phyloP scores from a whole-genome alignment of 495 filamentous ascomycete genomes.

The Penicillium pulvis region DNA sequence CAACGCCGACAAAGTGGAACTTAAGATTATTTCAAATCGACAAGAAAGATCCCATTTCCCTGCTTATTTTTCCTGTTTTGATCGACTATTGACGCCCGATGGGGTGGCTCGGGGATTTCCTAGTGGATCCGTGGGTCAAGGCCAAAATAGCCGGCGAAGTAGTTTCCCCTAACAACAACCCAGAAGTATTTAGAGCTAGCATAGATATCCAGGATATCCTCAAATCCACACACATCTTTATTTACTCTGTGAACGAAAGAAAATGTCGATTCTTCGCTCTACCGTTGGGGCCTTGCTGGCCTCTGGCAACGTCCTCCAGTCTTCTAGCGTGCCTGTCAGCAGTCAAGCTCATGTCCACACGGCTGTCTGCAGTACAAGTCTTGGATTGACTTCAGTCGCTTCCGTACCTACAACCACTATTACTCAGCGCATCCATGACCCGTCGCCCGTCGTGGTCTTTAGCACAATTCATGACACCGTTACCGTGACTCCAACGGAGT shows the following conservation, averaged over 20 bases:
- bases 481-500: slow-evolving; percentile 2
- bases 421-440: slow-evolving; percentile 6
- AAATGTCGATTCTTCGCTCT: not conserved
- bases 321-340: not conserved
- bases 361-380: not conserved
- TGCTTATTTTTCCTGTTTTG: not conserved
- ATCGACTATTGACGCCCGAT: slow-evolving; percentile 10
- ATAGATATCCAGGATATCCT: not conserved
- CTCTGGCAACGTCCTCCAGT: not conserved
- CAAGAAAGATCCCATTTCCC: not conserved
- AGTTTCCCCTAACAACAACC: slow-evolving; percentile 1
- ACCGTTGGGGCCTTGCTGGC: no score
- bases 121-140: not conserved
- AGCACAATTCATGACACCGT: slow-evolving; percentile 6
- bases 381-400: not conserved
- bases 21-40: not conserved
- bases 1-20: slow-evolving; percentile 4
- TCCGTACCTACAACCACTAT: slow-evolving; percentile 9
- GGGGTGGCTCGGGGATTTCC: not conserved
- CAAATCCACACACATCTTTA: not conserved
- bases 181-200: slow-evolving; percentile 4
- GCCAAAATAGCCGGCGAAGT: slow-evolving; percentile 10
- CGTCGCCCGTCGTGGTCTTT: slow-evolving; percentile 7
- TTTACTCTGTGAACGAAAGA: not conserved
- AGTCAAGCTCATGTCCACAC: slow-evolving; percentile 8